Conservation (phyloP, 2,329 filamentous ascomycete species). For the Neoscytalidium dimidiatum region DNA sequence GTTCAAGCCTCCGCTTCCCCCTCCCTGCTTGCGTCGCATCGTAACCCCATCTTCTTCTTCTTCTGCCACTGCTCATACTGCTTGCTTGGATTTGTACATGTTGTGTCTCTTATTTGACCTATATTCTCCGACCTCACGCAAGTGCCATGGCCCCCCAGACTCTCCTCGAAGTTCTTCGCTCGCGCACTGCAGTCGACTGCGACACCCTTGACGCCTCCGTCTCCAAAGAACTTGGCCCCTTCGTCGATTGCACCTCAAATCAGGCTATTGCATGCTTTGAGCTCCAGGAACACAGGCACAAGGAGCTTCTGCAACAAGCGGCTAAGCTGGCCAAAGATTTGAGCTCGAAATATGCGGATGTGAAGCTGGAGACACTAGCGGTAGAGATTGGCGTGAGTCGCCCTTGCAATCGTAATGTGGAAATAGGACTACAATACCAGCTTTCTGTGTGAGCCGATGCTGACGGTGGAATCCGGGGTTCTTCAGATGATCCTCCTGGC, state of each 20-base stretch:
- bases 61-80: background rate
- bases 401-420: too few species aligned
- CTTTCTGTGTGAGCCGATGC: background rate
- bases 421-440: background rate
- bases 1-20: background rate
- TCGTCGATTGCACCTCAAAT: conserved; percentile 24
- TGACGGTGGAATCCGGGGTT: background rate
- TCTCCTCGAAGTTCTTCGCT: conserved; percentile 21
- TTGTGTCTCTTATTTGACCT: background rate
- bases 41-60: too few species aligned
- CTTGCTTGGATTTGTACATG: background rate
- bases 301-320: conserved; percentile 40
- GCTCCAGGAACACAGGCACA: conserved; percentile 15
- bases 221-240: conserved; percentile 17
- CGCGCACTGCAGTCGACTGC: conserved; percentile 18
- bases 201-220: conserved; percentile 22
- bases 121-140: background rate
- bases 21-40: background rate
- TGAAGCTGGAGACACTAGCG: conserved; percentile 51
- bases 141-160: background rate
- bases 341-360: conserved; percentile 34
- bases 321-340: conserved; percentile 37
- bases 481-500: conserved; percentile 58
- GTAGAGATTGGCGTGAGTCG: conserved; percentile 56
- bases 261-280: conserved; percentile 22